Base-by-base conservation (phyloP, 805 yeast genomes). In the Saturnispora mendoncae region DNA sequence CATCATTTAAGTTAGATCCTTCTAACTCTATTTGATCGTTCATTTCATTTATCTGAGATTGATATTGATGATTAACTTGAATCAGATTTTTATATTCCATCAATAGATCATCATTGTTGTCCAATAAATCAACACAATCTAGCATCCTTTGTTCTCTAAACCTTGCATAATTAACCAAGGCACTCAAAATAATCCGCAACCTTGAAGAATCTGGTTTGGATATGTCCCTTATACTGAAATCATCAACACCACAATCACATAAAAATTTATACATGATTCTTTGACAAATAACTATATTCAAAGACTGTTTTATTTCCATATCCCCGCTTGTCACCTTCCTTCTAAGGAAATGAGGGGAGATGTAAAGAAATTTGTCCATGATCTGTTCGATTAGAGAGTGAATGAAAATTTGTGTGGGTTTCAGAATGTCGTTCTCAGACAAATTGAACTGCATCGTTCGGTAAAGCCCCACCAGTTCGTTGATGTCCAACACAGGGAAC, bases 101-200 rank as follows among this genome's bases (percentile, higher is more conserved):
- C 15, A 75, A 58, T 37, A 72, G 61, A 9, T 65, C 54, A 39
- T 78, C 82, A 45, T 78, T 72, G 34, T 68, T 65, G 6, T 68
- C 62, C 23, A 80, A 74, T 20, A 82, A 63, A 20, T 72, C 73
- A 46, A 79, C 85, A 53, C 83, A 78, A 49, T 81, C 87, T 19
- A 67, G 69, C 56, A 79, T 72, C 45, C 83, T 78, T 48, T 79
- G 85, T 51, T 84, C 94, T 49, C 94, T 70, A 53, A 83, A 86
- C 43, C 90, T 65, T 1, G 94, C 94, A 66, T 76, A 87, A 56
- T 87, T 87, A 18, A 86, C 82, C 38, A 86, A 77, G 1, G 92
- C 92, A 55, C 94, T 84, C 21, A 86, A 59, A 17, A 85, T 67
- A 36, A 90, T 64, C 46, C 77, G 65, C 1, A 76, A 67, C 44